Evolutionary conservation across 345 rosid genomes (phyloP).

Genomic region (Laguncularia racemosa): DNA sequence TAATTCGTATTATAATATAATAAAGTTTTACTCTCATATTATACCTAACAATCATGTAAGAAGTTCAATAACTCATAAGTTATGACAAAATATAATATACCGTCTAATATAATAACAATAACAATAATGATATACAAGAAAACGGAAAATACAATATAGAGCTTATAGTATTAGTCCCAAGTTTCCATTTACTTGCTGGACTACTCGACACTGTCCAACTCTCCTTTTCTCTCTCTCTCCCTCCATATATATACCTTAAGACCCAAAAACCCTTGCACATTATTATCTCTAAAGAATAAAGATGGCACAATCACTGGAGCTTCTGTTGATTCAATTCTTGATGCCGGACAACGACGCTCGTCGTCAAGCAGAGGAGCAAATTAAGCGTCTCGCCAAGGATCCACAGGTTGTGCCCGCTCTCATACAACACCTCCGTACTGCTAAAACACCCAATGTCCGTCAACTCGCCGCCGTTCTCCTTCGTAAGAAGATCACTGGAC

Average conservation of each 20-base stretch:
- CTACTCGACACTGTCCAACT: neutral
- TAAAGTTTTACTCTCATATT: too few species aligned
- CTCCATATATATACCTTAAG: constrained; percentile 3
- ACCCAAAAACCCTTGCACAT: constrained; percentile 26
- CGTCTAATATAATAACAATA: too few species aligned
- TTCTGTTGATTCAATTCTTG: constrained; percentile 85
- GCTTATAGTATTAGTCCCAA: too few species aligned
- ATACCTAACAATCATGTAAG: too few species aligned
- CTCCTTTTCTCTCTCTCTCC: neutral
- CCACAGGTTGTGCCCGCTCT: constrained; percentile 98
- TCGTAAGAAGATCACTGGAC: constrained; percentile 97
- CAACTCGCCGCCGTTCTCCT: constrained; percentile 99
- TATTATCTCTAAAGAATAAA: too few species aligned
- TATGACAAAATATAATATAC: too few species aligned
- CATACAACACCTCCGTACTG: constrained; percentile 95
- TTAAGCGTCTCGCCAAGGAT: constrained; percentile 88
- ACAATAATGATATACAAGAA: too few species aligned
- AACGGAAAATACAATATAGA: too few species aligned
- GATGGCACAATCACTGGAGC: constrained; percentile 94
- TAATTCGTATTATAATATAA: too few species aligned
- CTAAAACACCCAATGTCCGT: constrained; percentile 96
- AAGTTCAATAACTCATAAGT: too few species aligned
- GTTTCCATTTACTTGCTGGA: too few species aligned
- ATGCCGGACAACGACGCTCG: constrained; percentile 99
- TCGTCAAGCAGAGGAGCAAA: constrained; percentile 97